These are phyloP conservation scores for Eudorina sp. DNA, from an alignment of 139 green algal species.

Conservation along the genomic window DNA sequence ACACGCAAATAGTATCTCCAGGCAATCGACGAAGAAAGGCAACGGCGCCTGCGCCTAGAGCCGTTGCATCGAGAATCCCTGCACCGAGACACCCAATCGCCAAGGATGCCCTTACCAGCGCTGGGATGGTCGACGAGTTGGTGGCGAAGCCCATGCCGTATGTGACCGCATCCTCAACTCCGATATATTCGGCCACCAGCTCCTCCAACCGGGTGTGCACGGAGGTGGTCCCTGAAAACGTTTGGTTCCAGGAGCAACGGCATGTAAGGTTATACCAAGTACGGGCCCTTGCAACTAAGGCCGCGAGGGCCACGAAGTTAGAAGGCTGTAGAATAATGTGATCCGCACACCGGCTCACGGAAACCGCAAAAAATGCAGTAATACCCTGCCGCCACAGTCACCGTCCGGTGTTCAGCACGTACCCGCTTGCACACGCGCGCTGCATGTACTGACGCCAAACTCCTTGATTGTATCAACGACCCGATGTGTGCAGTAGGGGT, in stretches of 20 bases:
- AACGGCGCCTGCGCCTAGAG: no score
- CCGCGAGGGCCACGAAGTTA: no score
- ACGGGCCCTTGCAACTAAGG: no score
- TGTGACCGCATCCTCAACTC: slow-evolving; percentile 90
- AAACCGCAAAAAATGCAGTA: no score
- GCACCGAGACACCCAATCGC: not conserved
- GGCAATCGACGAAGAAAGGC: not conserved
- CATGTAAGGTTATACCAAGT: no score
- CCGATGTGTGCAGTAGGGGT: slow-evolving; percentile 95
- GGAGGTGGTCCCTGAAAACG: slow-evolving; percentile 81
- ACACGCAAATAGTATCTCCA: not conserved
- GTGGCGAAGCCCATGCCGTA: slow-evolving; percentile 99
- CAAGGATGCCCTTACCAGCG: slow-evolving; percentile 68
- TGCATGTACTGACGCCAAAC: slow-evolving; percentile 78
- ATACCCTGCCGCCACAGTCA: no score
- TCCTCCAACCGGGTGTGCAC: slow-evolving; percentile 90
- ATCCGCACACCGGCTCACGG: no score
- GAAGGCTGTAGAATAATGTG: no score
- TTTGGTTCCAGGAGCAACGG: no score
- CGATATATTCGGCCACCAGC: slow-evolving; percentile 88
- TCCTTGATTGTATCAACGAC: slow-evolving; percentile 79
- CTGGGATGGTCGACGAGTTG: slow-evolving; percentile 93
- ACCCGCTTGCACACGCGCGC: slow-evolving; percentile 73
- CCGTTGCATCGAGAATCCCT: no score
- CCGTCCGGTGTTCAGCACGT: no score